phyloP scores from a whole-genome alignment of 2,329 filamentous ascomycete genomes.

The Cordyceps pruinosa region DNA sequence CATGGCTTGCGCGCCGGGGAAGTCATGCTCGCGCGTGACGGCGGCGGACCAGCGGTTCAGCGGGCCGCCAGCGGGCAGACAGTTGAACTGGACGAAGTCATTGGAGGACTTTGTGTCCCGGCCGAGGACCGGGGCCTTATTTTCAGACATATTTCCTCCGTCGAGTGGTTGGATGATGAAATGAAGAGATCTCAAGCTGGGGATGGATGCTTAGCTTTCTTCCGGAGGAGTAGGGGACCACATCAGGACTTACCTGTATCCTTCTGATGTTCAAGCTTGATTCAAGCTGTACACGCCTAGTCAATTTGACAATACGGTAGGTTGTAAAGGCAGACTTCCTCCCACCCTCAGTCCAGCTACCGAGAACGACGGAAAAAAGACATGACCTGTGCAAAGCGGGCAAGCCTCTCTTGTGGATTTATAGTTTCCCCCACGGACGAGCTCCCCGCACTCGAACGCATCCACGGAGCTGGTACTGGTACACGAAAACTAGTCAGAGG shows the following conservation, averaged over 20 bases:
- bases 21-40: slow-evolving; percentile 80
- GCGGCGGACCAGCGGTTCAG: slow-evolving; percentile 83
- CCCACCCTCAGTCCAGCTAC: background rate
- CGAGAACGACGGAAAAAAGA: background rate
- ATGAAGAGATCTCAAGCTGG: background rate
- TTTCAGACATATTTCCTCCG: background rate
- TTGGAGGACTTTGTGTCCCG: slow-evolving; percentile 38
- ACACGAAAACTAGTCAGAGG: background rate
- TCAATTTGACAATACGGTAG: background rate
- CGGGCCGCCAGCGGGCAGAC: slow-evolving; percentile 43
- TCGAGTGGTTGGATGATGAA: background rate
- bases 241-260: background rate
- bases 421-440: background rate
- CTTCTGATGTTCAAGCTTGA: background rate
- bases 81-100: slow-evolving; percentile 48
- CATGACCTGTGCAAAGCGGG: background rate
- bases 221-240: background rate
- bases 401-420: background rate
- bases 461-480: background rate
- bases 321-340: no score
- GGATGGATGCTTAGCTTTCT: background rate
- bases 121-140: background rate
- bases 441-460: background rate
- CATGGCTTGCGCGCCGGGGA: slow-evolving; percentile 92
- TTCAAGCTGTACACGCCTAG: background rate